Percentiles rank a stretch among this genome's conserved stretches.
phyloP scores from a whole-genome alignment of 495 filamentous ascomycete species.

The Elaphomyces granulatus region DNA sequence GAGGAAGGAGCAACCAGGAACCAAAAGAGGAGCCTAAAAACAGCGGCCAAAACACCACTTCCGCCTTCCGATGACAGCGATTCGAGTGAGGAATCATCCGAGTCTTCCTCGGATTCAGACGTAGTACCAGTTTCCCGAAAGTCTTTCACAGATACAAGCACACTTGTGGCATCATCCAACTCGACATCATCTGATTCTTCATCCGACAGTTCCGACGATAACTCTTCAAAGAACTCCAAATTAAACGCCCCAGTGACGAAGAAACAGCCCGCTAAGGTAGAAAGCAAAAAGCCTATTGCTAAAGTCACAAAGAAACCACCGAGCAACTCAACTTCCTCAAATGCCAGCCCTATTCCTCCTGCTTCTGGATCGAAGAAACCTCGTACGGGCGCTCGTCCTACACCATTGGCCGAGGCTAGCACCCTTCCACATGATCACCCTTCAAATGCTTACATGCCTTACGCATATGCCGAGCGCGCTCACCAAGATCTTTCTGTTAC shows the following conservation, averaged over 20 bases:
- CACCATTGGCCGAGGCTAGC: slow-evolving; percentile 35
- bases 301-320: slow-evolving; percentile 18
- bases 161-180: neutral
- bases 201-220: slow-evolving; percentile 12
- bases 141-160: neutral
- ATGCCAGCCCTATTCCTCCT: slow-evolving; percentile 33
- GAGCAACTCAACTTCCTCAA: slow-evolving; percentile 21
- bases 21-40: slow-evolving; percentile 28
- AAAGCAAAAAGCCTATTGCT: slow-evolving; percentile 11
- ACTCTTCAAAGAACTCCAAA: slow-evolving; percentile 15
- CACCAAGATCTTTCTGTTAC: slow-evolving; percentile 78
- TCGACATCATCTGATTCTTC: slow-evolving; percentile 7
- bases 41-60: slow-evolving; percentile 39
- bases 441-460: slow-evolving; percentile 59
- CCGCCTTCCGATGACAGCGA: slow-evolving; percentile 28
- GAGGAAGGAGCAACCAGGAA: slow-evolving; percentile 18
- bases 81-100: slow-evolving; percentile 11
- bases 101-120: slow-evolving; percentile 11
- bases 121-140: neutral
- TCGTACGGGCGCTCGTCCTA: slow-evolving; percentile 24
- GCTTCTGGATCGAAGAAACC: slow-evolving; percentile 19
- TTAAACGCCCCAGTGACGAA: slow-evolving; percentile 7
- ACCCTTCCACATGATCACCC: slow-evolving; percentile 30
- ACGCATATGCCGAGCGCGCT: slow-evolving; percentile 81
- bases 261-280: slow-evolving; percentile 9